Conservation (phyloP, 2,329 filamentous ascomycete genomes). For the Fusarium pseudocircinatum region DNA sequence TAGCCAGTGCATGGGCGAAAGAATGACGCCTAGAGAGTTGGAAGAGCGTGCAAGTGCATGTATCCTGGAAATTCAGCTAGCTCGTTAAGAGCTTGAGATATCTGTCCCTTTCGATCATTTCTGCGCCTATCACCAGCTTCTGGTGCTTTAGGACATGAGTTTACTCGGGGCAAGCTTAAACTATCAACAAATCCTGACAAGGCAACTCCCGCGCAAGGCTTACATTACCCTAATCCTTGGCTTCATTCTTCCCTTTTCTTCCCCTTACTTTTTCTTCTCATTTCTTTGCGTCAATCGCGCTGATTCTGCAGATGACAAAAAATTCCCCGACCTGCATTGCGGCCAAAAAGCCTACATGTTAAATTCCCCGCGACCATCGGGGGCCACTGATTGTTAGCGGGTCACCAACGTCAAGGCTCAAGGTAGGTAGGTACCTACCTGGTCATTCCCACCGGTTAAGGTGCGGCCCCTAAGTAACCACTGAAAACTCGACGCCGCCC, state of each 20-base stretch:
- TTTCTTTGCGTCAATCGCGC: not conserved
- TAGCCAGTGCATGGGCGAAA: conserved; percentile 3
- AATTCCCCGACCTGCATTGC: conserved; percentile 12
- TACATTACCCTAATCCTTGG: not conserved
- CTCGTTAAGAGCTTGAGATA: conserved; percentile 5
- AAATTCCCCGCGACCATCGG: conserved; percentile 33
- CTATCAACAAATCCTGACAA: not conserved
- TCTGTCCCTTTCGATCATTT: conserved; percentile 16
- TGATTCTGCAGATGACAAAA: conserved; percentile 16
- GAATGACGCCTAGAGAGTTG: conserved; percentile 12
- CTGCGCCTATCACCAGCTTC: conserved; percentile 12
- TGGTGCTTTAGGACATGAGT: conserved; percentile 3
- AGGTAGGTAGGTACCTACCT: conserved; percentile 11
- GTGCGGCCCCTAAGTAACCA: conserved; percentile 38
- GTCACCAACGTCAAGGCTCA: conserved; percentile 8
- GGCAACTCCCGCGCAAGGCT: not conserved
- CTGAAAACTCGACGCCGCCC: conserved; percentile 53
- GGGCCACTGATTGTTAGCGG: conserved; percentile 30
- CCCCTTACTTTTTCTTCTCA: not conserved
- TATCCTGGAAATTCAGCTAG: conserved; percentile 16
- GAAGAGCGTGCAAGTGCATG: conserved; percentile 43
- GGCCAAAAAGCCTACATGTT: conserved; percentile 5
- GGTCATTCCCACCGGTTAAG: conserved; percentile 48
- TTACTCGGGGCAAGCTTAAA: not conserved
- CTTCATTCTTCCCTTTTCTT: not conserved